Evolutionary conservation across 139 green algal genomes (phyloP).

Genomic region (Chlorella sp.): DNA sequence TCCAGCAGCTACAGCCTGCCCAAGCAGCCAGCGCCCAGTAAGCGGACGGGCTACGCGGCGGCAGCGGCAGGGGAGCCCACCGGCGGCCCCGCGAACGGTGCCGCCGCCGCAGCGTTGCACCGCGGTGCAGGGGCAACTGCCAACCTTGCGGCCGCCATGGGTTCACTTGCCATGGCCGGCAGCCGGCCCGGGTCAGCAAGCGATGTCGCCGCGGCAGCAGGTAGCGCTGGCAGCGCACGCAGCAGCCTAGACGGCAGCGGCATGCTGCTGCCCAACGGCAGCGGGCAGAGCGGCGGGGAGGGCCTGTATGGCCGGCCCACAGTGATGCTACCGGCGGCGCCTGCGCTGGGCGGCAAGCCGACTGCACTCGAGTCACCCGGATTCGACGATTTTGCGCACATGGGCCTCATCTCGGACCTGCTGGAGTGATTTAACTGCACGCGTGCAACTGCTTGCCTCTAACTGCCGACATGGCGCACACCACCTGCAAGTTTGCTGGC

Average conservation of each 20-base stretch:
- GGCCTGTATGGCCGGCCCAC: not conserved
- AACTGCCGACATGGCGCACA: too few relatives aligned
- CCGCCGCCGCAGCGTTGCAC: not conserved
- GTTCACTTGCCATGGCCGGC: not conserved
- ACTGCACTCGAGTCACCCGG: constrained; percentile 59
- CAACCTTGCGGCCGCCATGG: constrained; percentile 12
- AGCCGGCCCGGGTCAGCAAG: not conserved
- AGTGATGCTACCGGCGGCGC: not conserved
- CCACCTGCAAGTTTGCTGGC: not conserved
- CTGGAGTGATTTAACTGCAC: constrained; percentile 57
- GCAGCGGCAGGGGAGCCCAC: not conserved
- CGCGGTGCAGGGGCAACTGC: not conserved
- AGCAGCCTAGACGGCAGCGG: constrained; percentile 12
- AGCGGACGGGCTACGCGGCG: not conserved
- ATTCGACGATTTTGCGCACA: constrained; percentile 87
- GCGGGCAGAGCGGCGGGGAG: not conserved
- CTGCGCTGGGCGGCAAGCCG: not conserved
- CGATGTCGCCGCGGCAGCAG: not conserved
- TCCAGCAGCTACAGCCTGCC: not conserved
- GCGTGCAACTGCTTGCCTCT: too few relatives aligned
- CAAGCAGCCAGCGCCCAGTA: not conserved
- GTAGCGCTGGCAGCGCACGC: not conserved
- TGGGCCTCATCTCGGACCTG: constrained; percentile 83
- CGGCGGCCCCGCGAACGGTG: not conserved
- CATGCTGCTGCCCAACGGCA: not conserved